These are phyloP conservation scores for Vaccinium corymbosum DNA, from an alignment of 148 eudicot species.

Conservation along the genomic window DNA sequence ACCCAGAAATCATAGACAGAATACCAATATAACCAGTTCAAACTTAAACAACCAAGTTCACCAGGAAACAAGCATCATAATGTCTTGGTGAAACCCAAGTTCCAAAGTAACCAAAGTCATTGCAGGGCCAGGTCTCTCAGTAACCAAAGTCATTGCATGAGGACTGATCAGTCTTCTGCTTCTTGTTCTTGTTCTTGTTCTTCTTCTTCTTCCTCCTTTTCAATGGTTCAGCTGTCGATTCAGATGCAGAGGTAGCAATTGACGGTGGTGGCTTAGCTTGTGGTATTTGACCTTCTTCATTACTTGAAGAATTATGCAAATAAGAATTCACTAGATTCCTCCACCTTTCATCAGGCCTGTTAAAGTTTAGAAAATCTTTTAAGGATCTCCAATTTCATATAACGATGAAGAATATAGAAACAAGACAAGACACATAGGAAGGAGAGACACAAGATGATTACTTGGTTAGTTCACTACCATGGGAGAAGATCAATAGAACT, in stretches of 20 bases:
- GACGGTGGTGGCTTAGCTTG: background rate
- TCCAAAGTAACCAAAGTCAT: background rate
- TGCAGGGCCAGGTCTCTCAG: background rate
- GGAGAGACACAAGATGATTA: background rate
- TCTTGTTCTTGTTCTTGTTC: background rate
- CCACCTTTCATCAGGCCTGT: background rate
- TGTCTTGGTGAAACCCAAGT: background rate
- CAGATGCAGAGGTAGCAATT: background rate
- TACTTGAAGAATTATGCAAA: background rate
- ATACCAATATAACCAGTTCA: background rate
- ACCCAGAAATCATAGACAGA: background rate
- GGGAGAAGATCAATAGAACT: background rate
- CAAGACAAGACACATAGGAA: background rate
- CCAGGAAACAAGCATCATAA: background rate
- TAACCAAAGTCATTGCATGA: background rate
- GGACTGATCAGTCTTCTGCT: background rate
- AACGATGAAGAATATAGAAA: background rate
- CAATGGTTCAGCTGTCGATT: background rate
- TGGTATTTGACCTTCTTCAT: background rate
- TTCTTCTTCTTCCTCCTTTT: background rate
- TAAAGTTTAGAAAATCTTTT: background rate
- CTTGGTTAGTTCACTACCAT: too few relatives aligned
- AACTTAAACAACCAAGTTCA: background rate
- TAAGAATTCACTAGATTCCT: background rate
- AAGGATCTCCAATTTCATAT: background rate